Conservation (phyloP, 1,284 basidiomycete species). For the Pascua sp. region DNA sequence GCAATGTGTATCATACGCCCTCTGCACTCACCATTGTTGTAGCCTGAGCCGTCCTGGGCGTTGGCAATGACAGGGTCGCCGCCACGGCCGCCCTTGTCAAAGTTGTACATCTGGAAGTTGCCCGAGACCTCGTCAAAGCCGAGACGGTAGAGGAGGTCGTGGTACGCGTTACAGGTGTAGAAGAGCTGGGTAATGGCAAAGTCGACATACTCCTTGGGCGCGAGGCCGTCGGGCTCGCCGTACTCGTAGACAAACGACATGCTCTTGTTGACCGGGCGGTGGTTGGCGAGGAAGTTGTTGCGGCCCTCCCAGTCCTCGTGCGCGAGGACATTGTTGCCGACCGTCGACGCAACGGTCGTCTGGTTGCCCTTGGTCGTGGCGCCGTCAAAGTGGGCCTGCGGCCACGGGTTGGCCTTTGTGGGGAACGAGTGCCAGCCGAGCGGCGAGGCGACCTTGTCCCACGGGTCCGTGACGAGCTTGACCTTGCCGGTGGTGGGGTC, state of each 20-base stretch:
- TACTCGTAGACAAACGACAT: slow-evolving; percentile 71
- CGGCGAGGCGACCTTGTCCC: slow-evolving; percentile 72
- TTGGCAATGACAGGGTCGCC: slow-evolving; percentile 89
- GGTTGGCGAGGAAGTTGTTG: slow-evolving; percentile 69
- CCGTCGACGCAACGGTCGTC: slow-evolving; percentile 71
- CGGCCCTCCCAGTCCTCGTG: slow-evolving; percentile 66
- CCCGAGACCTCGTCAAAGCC: slow-evolving; percentile 88
- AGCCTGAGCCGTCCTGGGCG: slow-evolving; percentile 89
- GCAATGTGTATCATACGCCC: no score
- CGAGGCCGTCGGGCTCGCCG: slow-evolving; percentile 50
- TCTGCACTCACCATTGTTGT: slow-evolving; percentile 56
- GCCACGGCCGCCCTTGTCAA: slow-evolving; percentile 78
- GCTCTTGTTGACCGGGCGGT: slow-evolving; percentile 65
- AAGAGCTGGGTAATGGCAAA: slow-evolving; percentile 82
- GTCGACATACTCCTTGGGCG: slow-evolving; percentile 72
- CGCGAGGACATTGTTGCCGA: slow-evolving; percentile 76
- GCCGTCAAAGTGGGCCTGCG: slow-evolving; percentile 32
- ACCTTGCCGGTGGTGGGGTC: slow-evolving; percentile 47
- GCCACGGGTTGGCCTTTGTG: slow-evolving; percentile 44
- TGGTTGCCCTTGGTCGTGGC: slow-evolving; percentile 37
- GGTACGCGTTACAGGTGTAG: slow-evolving; percentile 80
- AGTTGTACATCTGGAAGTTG: slow-evolving; percentile 98
- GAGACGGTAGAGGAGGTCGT: slow-evolving; percentile 58
- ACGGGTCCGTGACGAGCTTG: slow-evolving; percentile 55
- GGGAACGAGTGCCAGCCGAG: slow-evolving; percentile 75